Base-by-base conservation (phyloP, 768 basidiomycete species). In the Tephrocybe rancida region DNA sequence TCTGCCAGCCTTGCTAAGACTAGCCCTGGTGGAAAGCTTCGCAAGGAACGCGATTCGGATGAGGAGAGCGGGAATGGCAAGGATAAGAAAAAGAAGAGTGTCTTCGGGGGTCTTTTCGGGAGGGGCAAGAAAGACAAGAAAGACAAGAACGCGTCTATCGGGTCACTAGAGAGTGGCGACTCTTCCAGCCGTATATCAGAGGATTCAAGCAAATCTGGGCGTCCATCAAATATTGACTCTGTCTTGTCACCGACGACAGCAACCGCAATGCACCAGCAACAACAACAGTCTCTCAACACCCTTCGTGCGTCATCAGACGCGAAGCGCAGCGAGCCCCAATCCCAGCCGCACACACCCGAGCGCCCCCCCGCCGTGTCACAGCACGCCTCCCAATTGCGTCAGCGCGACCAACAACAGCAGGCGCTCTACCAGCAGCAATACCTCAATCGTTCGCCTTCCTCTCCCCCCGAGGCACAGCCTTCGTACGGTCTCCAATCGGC, bases 391-490 rank as follows among this genome's bases (percentile, higher is more conserved):
- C 84, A 88, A 44, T 73, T 97, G 34, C 88, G 92, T 55, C 90
- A 95, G 70, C 83, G 85, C 48, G 95, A 97, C 58, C 88, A 92
- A 67, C 88, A 94, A 59, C 89, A 95, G 50, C 92, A 95, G 67
- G 85, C 85, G 9, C 72, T 91, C 26, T 97, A 96, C 68, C 88
- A 86, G 59, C 88, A 86, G 58, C 88, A 92, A 63, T 95, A 96
- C 64, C 90, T 97, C 67, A 91, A 86, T 55, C 83, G 87, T 18
- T 94, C 94, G 0, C 90, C 92, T 1, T 83, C 89, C 0, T 86
- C 88, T 1, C 84, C 87, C 2, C 87, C 89, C 0, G 89, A 94
- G 56, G 80, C 80, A 1, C 83, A 85, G 56, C 83, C 87, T 13
- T 85, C 84, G 18, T 89, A 89, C 64, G 92, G 89, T 10, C 68